phyloP scores from a whole-genome alignment of 169 alveolate species.

The Eimeria nieschulzi region DNA sequence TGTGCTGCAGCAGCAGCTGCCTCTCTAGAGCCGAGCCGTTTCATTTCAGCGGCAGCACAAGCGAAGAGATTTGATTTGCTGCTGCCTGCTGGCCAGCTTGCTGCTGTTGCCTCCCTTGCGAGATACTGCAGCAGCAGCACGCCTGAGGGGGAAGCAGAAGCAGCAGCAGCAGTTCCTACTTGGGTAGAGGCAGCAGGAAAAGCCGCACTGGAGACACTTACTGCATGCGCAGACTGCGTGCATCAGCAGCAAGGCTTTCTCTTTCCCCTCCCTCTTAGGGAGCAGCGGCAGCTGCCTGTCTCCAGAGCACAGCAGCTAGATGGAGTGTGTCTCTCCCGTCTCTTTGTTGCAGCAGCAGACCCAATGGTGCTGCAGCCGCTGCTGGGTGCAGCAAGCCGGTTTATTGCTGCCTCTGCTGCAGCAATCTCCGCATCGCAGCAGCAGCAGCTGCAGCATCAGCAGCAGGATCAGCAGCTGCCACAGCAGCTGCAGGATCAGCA shows the following conservation, averaged over 20 bases:
- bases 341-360: slow-evolving; percentile 21
- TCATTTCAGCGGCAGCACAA: slow-evolving; percentile 17
- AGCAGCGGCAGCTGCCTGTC: slow-evolving; percentile 25
- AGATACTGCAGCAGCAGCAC: slow-evolving; percentile 30
- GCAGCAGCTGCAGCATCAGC: slow-evolving; percentile 35
- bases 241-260: slow-evolving; percentile 28
- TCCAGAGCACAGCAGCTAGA: slow-evolving; percentile 28
- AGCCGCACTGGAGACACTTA: slow-evolving; percentile 22
- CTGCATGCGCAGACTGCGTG: slow-evolving; percentile 37
- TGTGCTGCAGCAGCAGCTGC: slow-evolving; percentile 46
- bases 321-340: neutral
- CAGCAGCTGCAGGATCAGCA: slow-evolving; percentile 47
- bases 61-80: slow-evolving; percentile 10
- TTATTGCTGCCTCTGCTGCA: slow-evolving; percentile 1
- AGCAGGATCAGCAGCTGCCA: neutral
- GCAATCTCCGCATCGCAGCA: neutral
- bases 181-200: slow-evolving; percentile 42
- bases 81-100: slow-evolving; percentile 25
- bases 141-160: neutral
- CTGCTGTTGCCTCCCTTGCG: neutral
- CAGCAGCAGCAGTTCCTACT: neutral
- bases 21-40: neutral
- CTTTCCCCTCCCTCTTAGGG: neutral
- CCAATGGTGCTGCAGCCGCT: slow-evolving; percentile 49
- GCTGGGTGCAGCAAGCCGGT: slow-evolving; percentile 46